A percentile compares a stretch with the other conserved stretches of the same genome.
Evolutionary conservation across 345 rosid genomes (phyloP).

Genomic region (Euphorbia tirucalli): DNA sequence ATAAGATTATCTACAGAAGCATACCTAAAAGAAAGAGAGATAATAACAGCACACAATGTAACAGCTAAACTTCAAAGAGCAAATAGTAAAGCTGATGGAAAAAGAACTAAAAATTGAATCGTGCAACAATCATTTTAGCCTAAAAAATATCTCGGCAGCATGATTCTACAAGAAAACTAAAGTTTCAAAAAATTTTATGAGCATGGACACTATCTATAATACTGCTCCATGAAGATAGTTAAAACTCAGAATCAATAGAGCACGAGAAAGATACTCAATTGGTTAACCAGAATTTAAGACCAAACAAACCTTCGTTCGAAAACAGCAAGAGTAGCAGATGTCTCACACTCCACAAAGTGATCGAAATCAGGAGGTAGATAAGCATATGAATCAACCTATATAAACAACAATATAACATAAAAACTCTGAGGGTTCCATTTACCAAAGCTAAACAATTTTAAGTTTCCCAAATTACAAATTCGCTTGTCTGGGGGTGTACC

Average conservation of each 20-base stretch:
- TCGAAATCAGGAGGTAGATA: slow-evolving; percentile 73
- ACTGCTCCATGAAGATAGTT: no score
- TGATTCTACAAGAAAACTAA: background rate
- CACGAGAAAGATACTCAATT: background rate
- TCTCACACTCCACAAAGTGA: slow-evolving; percentile 52
- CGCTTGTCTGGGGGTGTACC: slow-evolving; percentile 31
- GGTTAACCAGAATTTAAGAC: slow-evolving; percentile 2
- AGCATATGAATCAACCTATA: slow-evolving; percentile 85
- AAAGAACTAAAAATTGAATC: slow-evolving; percentile 7
- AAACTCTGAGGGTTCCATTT: background rate
- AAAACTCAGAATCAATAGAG: slow-evolving; percentile 7
- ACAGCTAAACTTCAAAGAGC: background rate
- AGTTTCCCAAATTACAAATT: background rate
- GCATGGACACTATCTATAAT: background rate
- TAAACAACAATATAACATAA: slow-evolving; percentile 11
- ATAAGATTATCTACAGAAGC: slow-evolving; percentile 44
- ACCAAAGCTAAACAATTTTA: slow-evolving; percentile 3
- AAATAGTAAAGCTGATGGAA: slow-evolving; percentile 2
- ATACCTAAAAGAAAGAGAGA: slow-evolving; percentile 44
- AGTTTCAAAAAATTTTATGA: background rate
- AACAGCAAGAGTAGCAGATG: slow-evolving; percentile 63
- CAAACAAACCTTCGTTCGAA: slow-evolving; percentile 64
- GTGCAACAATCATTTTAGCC: slow-evolving; percentile 7
- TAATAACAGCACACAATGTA: background rate
- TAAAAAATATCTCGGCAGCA: background rate